Evolutionary conservation across 805 yeast genomes (phyloP), one percentile per base, ranked within the genome.

Genomic region (Cyberlindnera saturnus): DNA sequence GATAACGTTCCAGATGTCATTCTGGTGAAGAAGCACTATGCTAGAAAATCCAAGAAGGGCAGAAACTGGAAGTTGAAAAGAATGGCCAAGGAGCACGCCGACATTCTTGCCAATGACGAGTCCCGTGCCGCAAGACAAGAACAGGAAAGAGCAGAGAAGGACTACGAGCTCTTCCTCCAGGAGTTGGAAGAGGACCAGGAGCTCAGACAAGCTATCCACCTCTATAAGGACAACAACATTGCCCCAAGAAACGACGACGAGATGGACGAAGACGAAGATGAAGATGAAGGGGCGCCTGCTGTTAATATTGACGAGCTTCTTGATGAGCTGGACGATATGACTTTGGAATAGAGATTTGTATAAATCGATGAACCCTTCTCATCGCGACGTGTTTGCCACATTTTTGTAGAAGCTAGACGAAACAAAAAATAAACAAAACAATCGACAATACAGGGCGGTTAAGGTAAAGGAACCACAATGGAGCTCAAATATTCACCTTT

Each of bases 141-240:
- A 50, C 81, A 80, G 56, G 98, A 88, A 63, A 77, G 86, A 56
- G 96, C 95, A 5, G 97, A 91, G 67, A 82, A 79, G 65, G 99
- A 91, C 67, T 93, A 88, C 70, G 99, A 91, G 69, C 61, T 83
- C 53, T 93, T 93, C 86, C 77, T 93, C 69, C 97, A 88, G 69
- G 96, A 93, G 65, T 79, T 93, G 63, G 99, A 93, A 71, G 98
- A 93, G 67, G 99, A 93, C 67, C 81, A 81, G 43, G 99, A 93
- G 63, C 76, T 93, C 63, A 85, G 99, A 72, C 89, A 84, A 57
- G 80, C 88, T 37, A 79, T 93, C 64, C 91, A 93, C 62, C 60
- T 93, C 58, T 93, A 93, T 73, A 93, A 89, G 69, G 79, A 82
- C 42, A 62, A 43, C 39, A 75, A 67, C 58, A 80, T 71, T 7